Percentiles rank a stretch among this genome's conserved stretches.
These are phyloP conservation scores for Collybia mongolica DNA, from an alignment of 768 basidiomycete genomes.

Conservation along the genomic window DNA sequence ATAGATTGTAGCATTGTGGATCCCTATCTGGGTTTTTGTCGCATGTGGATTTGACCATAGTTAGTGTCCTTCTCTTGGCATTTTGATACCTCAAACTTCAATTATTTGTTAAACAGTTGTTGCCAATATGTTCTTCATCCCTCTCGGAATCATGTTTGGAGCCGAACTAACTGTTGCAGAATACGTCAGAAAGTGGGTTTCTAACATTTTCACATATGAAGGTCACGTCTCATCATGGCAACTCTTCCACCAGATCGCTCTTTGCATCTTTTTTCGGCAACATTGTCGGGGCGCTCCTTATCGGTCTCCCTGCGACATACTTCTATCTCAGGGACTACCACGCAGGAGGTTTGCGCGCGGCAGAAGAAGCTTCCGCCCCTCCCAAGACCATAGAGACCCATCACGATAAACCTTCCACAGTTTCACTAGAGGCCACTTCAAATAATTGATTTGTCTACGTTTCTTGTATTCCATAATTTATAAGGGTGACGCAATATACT, in stretches of 20 bases:
- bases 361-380: constrained; percentile 29
- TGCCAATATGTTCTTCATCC: constrained; percentile 77
- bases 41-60: constrained; percentile 66
- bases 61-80: constrained; percentile 19
- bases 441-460: no score
- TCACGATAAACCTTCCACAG: no score
- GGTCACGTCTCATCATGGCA: not conserved
- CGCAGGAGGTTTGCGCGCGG: constrained; percentile 32
- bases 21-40: constrained; percentile 60
- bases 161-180: constrained; percentile 53
- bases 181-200: constrained; percentile 66
- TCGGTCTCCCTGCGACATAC: constrained; percentile 63
- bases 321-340: constrained; percentile 59
- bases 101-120: constrained; percentile 9
- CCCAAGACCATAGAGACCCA: no score
- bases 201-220: not conserved
- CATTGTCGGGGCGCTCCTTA: constrained; percentile 60
- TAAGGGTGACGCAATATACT: no score
- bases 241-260: constrained; percentile 40
- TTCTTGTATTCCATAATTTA: no score
- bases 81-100: not conserved
- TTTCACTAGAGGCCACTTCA: no score
- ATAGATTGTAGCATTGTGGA: constrained; percentile 61
- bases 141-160: constrained; percentile 69
- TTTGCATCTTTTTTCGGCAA: constrained; percentile 69